Base-by-base conservation (phyloP, 179 eudicot species). In the Beta macrorhiza region DNA sequence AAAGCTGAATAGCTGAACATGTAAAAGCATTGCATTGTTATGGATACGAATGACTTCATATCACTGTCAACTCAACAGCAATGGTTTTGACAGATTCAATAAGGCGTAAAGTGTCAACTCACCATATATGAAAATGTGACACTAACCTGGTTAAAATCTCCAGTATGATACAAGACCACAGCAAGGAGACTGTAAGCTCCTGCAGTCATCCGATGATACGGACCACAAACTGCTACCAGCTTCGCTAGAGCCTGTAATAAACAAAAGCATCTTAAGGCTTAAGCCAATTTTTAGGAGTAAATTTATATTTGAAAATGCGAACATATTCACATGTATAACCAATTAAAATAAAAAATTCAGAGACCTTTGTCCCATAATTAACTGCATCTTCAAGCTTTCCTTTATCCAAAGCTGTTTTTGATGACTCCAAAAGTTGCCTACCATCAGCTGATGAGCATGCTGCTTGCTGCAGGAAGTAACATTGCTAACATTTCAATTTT, bases 341-440 rank as follows among this genome's bases (percentile, higher is more conserved):
- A 63, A 25, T 57, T 1, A 57, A 75, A 59, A 32, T 29, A 25
- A 74, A 51, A 78, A 67, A 51, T 0, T 72, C 77, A 84, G 53
- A 69, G 71, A 97, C 99, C 99, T 97, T 97, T 81, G 99, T 89
- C 82, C 99, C 99, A 88, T 89, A 97, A 83, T 90, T 95, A 78
- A 97, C 98, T 75, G 99, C 99, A 84, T 97, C 99, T 89, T 97
- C 99, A 84, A 97, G 99, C 85, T 97, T 97, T 82, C 99, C 99
- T 88, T 97, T 97, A 87, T 97, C 99, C 78, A 97, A 82, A 75
- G 99, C 99, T 78, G 98, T 94, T 87, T 95, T 97, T 53, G 99
- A 97, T 82, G 98, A 97, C 83, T 97, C 99, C 84, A 97, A 81
- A 72, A 97, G 98, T 80, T 97, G 99, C 42, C 99, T 85, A 59